Percentiles rank a stretch among this genome's conserved stretches.
Conservation (phyloP, 495 filamentous ascomycete genomes). For the Penicillium turbatum region DNA sequence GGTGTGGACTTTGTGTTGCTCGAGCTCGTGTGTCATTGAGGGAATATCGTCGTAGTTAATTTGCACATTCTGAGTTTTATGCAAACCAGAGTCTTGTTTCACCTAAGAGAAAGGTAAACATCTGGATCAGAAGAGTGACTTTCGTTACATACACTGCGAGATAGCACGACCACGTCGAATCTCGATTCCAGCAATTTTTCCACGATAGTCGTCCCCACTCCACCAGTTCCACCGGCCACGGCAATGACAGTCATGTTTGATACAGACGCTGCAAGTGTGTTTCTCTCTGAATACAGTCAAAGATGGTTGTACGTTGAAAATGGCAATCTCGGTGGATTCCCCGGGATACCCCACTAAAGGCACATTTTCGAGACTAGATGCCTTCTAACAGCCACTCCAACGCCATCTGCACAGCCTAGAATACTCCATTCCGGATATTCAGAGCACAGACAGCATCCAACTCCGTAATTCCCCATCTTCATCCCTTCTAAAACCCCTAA, state of each 20-base stretch:
- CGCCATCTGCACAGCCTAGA: not conserved
- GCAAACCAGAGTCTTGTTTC: constrained; percentile 6
- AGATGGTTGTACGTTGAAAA: not conserved
- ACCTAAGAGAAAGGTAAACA: constrained; percentile 3
- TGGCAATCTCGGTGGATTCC: no score
- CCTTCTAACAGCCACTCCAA: no score
- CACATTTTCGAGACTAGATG: no score
- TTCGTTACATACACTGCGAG: constrained; percentile 24
- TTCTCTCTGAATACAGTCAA: not conserved
- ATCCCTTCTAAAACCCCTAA: not conserved
- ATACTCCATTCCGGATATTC: not conserved
- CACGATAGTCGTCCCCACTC: constrained; percentile 49
- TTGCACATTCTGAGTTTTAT: constrained; percentile 17
- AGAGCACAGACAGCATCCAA: not conserved
- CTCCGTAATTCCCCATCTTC: not conserved
- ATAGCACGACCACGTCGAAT: constrained; percentile 43
- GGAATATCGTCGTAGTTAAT: constrained; percentile 43
- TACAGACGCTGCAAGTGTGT: not conserved
- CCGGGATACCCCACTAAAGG: no score
- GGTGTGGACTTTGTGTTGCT: constrained; percentile 46
- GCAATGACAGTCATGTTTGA: constrained; percentile 40
- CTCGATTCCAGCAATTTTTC: constrained; percentile 38
- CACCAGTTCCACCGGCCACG: constrained; percentile 52
- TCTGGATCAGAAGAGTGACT: constrained; percentile 17
- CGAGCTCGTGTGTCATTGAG: constrained; percentile 35